A percentile compares a stretch with the other conserved stretches of the same genome.
These are phyloP conservation scores for Neonectria ditissima DNA, from an alignment of 2,329 filamentous ascomycete species.

Conservation along the genomic window DNA sequence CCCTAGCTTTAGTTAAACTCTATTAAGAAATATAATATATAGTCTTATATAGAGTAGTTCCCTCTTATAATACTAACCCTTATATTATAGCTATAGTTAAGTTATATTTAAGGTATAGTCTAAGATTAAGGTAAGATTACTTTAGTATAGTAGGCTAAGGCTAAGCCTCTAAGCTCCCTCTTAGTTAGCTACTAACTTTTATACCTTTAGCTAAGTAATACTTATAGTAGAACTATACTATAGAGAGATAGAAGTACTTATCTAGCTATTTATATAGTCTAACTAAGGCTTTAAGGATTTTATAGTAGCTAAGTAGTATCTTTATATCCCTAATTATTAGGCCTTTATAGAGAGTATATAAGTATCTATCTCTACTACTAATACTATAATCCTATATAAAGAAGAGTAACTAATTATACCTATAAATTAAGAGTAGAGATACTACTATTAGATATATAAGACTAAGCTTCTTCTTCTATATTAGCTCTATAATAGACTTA, in stretches of 20 bases:
- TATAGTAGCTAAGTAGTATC: conserved; percentile 1
- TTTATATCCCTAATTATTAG: conserved; percentile 2
- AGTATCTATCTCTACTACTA: neutral
- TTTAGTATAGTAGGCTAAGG: no score
- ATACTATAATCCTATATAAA: conserved; percentile 1
- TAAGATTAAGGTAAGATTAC: no score
- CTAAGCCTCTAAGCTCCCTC: no score
- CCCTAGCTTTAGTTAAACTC: no score
- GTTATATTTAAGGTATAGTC: no score
- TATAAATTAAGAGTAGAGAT: neutral
- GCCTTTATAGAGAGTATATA: conserved; percentile 6
- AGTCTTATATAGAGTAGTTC: no score
- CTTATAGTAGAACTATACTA: neutral
- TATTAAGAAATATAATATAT: no score
- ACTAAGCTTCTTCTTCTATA: neutral
- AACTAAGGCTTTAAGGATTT: neutral
- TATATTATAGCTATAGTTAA: no score
- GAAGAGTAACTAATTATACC: neutral
- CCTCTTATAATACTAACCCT: no score
- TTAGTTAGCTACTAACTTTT: no score
- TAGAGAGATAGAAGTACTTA: neutral
- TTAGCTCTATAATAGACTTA: neutral
- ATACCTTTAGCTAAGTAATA: neutral
- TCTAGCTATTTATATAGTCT: conserved; percentile 1
- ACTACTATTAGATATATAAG: neutral